These are phyloP conservation scores for Xanthoceras sorbifolium DNA, from an alignment of 345 rosid species.

Conservation along the genomic window DNA sequence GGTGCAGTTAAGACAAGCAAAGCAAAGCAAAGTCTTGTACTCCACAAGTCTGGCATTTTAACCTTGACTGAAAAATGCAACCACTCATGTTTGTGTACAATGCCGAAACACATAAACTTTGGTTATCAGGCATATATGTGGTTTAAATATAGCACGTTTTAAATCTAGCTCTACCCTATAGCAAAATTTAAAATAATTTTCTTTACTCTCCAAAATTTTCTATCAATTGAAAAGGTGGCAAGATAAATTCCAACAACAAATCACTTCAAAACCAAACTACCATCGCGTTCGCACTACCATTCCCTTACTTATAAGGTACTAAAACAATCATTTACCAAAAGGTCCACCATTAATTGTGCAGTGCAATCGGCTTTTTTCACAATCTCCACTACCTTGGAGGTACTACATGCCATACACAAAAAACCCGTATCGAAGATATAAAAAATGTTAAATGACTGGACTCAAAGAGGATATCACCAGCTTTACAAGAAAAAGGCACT, in stretches of 20 bases:
- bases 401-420: background rate
- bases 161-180: background rate
- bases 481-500: background rate
- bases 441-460: background rate
- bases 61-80: background rate
- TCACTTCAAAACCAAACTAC: background rate
- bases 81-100: background rate
- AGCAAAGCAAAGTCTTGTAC: background rate
- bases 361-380: background rate
- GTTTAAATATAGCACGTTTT: background rate
- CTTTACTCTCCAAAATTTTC: background rate
- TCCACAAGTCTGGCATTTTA: background rate
- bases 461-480: background rate
- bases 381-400: background rate
- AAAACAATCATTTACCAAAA: too few species aligned
- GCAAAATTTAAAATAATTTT: background rate
- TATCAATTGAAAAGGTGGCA: background rate
- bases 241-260: background rate
- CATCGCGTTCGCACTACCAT: background rate
- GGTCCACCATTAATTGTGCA: background rate
- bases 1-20: background rate
- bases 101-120: background rate
- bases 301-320: background rate
- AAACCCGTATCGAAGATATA: background rate
- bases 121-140: background rate